Percentiles rank a stretch among this genome's conserved stretches.
These are phyloP conservation scores for Cryptococcus wingfieldii DNA, from an alignment of 1,284 basidiomycete species.

Conservation along the genomic window DNA sequence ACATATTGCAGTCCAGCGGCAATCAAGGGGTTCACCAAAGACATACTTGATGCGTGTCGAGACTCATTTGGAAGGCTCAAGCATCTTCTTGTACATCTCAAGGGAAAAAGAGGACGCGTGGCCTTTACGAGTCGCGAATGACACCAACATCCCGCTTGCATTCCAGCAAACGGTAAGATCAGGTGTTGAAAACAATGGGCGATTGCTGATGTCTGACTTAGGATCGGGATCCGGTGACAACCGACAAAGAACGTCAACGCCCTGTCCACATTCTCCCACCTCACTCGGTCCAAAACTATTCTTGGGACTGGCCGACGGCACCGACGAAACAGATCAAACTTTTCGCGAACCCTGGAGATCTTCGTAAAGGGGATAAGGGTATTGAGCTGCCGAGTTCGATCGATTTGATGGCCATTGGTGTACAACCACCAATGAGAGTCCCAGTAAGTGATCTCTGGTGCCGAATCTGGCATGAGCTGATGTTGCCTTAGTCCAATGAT, in stretches of 20 bases:
- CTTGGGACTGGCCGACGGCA: conserved; percentile 92
- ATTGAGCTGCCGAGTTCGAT: conserved; percentile 60
- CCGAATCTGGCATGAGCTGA: background rate
- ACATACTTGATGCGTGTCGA: conserved; percentile 72
- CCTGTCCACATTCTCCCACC: conserved; percentile 24
- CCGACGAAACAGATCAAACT: conserved; percentile 76
- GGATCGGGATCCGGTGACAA: conserved; percentile 44
- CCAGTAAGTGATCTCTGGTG: conserved; percentile 16
- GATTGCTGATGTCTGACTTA: conserved; percentile 4
- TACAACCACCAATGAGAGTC: conserved; percentile 85
- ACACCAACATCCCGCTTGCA: conserved; percentile 67
- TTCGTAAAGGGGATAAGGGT: conserved; percentile 29
- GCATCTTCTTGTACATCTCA: conserved; percentile 77
- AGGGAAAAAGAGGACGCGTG: conserved; percentile 64
- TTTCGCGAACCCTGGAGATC: conserved; percentile 52
- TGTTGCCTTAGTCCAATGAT: background rate
- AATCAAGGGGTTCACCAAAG: conserved; percentile 46
- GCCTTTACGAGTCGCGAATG: conserved; percentile 90
- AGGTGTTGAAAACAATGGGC: background rate
- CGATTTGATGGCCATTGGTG: conserved; percentile 95
- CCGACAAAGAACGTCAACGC: conserved; percentile 41
- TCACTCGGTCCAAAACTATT: conserved; percentile 55
- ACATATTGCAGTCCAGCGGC: conserved; percentile 59
- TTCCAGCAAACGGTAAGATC: conserved; percentile 71
- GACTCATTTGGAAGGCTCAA: conserved; percentile 78